phyloP scores from a whole-genome alignment of 2,329 filamentous ascomycete genomes.

The Cladosporium sp. region DNA sequence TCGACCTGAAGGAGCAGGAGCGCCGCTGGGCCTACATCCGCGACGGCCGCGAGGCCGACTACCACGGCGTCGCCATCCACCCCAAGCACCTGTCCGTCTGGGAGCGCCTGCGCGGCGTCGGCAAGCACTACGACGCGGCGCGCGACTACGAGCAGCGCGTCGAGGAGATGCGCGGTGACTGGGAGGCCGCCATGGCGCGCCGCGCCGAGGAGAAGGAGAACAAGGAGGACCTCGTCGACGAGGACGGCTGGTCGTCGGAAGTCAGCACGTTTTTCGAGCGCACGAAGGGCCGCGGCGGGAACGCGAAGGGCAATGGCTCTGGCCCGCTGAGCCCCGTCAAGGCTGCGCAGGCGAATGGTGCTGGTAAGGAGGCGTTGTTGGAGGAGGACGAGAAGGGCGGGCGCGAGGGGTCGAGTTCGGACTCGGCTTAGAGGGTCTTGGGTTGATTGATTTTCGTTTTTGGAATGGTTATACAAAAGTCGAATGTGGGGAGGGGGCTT shows the following conservation, averaged over 20 bases:
- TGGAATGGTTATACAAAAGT: too few relatives aligned
- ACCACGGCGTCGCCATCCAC: constrained; percentile 91
- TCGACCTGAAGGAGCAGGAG: constrained; percentile 96
- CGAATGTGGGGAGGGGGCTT: too few relatives aligned
- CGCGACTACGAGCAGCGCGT: constrained; percentile 75
- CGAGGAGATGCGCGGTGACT: constrained; percentile 63
- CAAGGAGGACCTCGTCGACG: constrained; percentile 32
- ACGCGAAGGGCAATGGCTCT: neutral
- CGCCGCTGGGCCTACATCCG: constrained; percentile 86
- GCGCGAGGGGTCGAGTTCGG: constrained; percentile 2
- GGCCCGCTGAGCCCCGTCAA: constrained; percentile 8
- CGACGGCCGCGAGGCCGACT: constrained; percentile 68
- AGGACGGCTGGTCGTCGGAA: constrained; percentile 43
- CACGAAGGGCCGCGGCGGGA: constrained; percentile 25
- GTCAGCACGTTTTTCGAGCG: constrained; percentile 50
- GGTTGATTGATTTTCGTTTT: neutral
- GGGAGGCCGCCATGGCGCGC: constrained; percentile 50
- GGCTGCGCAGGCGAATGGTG: neutral
- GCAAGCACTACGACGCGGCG: constrained; percentile 77
- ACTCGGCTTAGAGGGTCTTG: neutral
- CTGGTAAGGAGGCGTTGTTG: neutral
- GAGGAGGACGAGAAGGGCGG: constrained; percentile 9
- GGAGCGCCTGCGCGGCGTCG: constrained; percentile 72
- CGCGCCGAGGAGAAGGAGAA: constrained; percentile 46
- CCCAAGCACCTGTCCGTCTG: constrained; percentile 78